Base-by-base conservation (phyloP, 1,139 yeast genomes). In the Blastobotrys niveus region DNA sequence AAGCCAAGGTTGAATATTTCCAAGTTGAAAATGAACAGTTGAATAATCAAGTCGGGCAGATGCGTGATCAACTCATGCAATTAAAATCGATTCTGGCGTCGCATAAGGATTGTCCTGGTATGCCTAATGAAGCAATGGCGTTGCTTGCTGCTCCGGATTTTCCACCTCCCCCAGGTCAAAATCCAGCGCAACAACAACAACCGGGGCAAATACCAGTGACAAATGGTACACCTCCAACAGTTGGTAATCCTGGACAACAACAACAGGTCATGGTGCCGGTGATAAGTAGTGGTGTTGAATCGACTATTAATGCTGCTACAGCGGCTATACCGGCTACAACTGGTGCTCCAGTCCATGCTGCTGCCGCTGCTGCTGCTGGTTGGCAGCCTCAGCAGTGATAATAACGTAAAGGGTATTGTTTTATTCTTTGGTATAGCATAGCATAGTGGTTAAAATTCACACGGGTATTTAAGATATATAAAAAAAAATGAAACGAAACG, bases 21-120 rank as follows among this genome's bases (percentile, higher is more conserved):
- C 74, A 86, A 18, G 64, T 73, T 12, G 93, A 89, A 47, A 88
- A 86, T 63, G 76, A 82, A 33, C 78, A 77, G 40, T 66, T 88
- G 45, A 74, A 80, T 15, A 66, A 70, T 2, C 85, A 84, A 50
- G 76, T 82, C 9, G 65, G 70, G 17, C 73, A 71, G 38, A 63
- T 84, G 43, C 67, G 81, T 34, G 82, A 79, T 40, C 85, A 80
- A 53, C 67, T 84, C n/a, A 56, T 73, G 22, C 65, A 71, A 7
- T 61, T 83, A 32, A 71, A 77, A 49, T 34, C 53, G 5, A 34
- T 51, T 8, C 26, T 53, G 20, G 15, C 45, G 35, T 14, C 40
- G n/a, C 50, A 47, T 32, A 47, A 42, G 35, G 50, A 45, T 18
- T 47, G 48, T 18, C 48, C 48, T 3, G 42, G 41, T 15, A 33